phyloP scores from a whole-genome alignment of 805 yeast species.

The Pichia manshurica region DNA sequence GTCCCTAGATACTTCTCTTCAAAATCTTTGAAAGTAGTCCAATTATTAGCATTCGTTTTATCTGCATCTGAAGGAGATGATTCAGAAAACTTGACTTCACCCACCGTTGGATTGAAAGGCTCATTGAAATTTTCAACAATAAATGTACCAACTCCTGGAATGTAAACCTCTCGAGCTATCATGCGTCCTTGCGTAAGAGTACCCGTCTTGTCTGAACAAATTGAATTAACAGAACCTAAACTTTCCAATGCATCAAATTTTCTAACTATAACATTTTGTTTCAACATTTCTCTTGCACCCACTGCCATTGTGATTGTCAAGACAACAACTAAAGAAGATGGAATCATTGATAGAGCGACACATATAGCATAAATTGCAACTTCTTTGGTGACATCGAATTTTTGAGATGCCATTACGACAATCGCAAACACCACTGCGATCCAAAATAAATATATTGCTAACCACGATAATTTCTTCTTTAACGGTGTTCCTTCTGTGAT shows the following conservation, averaged over 20 bases:
- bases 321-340: conserved; percentile 73
- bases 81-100: conserved; percentile 36
- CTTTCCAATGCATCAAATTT: conserved; percentile 75
- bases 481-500: conserved; percentile 77
- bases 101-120: conserved; percentile 60
- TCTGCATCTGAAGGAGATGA: conserved; percentile 35
- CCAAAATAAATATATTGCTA: conserved; percentile 66
- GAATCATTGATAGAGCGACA: conserved; percentile 77
- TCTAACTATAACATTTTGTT: conserved; percentile 65
- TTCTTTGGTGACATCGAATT: conserved; percentile 64
- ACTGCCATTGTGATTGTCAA: conserved; percentile 83
- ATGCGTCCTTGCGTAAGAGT: conserved; percentile 76
- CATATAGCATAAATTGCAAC: conserved; percentile 88
- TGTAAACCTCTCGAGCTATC: conserved; percentile 67
- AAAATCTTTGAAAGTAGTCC: conserved; percentile 27
- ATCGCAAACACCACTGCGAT: conserved; percentile 84
- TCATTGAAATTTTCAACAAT: conserved; percentile 50
- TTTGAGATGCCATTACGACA: conserved; percentile 81
- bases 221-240: conserved; percentile 71
- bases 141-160: conserved; percentile 57
- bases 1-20: conserved; percentile 11
- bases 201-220: conserved; percentile 81
- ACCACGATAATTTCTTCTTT: conserved; percentile 66
- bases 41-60: conserved; percentile 29
- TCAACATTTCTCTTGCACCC: conserved; percentile 70